Conservation (phyloP, 768 basidiomycete species). For the Paxillus ammoniavirescens region DNA sequence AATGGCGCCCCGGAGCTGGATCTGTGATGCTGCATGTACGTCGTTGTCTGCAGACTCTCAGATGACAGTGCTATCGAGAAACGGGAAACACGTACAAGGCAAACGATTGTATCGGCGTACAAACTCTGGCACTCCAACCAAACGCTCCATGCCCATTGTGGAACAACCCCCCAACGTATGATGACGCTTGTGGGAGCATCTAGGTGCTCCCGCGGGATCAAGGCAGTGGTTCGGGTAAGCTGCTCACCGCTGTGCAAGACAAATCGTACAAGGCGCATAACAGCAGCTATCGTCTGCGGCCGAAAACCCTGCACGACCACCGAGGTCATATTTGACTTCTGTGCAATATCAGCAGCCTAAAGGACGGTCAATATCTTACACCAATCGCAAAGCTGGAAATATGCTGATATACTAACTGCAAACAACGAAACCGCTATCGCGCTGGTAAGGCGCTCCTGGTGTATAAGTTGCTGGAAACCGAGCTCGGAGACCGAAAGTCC, state of each 20-base stretch:
- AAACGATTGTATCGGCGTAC: slow-evolving; percentile 47
- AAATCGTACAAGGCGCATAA: slow-evolving; percentile 45
- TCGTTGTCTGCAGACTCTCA: slow-evolving; percentile 41
- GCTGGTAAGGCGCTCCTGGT: slow-evolving; percentile 29
- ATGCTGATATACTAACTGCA: slow-evolving; percentile 26
- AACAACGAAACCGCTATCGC: slow-evolving; percentile 38
- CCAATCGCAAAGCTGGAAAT: neutral
- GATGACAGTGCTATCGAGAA: neutral
- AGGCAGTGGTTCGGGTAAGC: slow-evolving; percentile 1
- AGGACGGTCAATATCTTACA: neutral
- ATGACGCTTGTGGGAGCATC: slow-evolving; percentile 49
- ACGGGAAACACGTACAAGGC: slow-evolving; percentile 40
- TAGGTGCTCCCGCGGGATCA: slow-evolving; percentile 21
- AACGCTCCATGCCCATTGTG: slow-evolving; percentile 64
- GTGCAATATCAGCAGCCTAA: slow-evolving; percentile 23
- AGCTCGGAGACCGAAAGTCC: slow-evolving; percentile 4
- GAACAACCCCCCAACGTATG: slow-evolving; percentile 53
- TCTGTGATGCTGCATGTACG: slow-evolving; percentile 48
- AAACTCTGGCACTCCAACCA: slow-evolving; percentile 57
- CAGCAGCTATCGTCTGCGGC: slow-evolving; percentile 44
- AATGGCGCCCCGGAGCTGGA: neutral
- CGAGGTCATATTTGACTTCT: neutral
- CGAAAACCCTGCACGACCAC: slow-evolving; percentile 30
- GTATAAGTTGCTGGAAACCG: slow-evolving; percentile 9
- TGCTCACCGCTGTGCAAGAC: slow-evolving; percentile 33